Evolutionary conservation across 257 asterid genomes (phyloP), one percentile per base, ranked within the genome.

Genomic region (Solanum virginianum): DNA sequence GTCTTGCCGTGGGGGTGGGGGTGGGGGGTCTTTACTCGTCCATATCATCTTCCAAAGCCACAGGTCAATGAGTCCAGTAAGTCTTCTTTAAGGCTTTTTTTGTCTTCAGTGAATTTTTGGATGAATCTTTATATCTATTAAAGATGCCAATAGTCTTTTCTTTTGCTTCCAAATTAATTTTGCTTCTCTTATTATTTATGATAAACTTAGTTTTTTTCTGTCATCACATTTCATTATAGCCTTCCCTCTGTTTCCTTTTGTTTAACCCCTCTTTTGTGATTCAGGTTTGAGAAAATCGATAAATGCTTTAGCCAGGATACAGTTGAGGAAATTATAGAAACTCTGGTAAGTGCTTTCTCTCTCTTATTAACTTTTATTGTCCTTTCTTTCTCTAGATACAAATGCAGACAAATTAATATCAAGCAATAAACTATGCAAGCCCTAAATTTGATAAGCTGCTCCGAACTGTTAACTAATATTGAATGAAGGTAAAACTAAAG

Each of bases 301-400:
- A 90, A 91, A 70, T 85, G 92, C 86, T 97, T 97, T 86, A 71
- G 96, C 89, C 89, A 86, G 59, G 98, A 97, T 69, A 94, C 98
- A 1, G 84, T 94, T 90, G 99, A 97, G 91, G 99, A 95, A 88
- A 97, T 95, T 59, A 86, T 97, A 80, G 94, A 92, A 84, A 94
- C 96, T 86, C 88, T 97, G 95, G 99, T 97, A 88, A 90, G 98
- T 79, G 17, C 49, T 53, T 29, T 79, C 26, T 7, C 74, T 85
- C 63, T 77, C 82, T 77, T 29, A 8, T 63, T 77, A 3, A 1
- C 24, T 16, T 45, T 26, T 53, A 0, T 51, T 53, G 82, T 77
- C 49, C 26, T 79, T 26, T 53, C 62, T 77, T 53, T 79, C 49
- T 53, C 83, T 53, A 5, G 16, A 65, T 79, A 16, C 17, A 53